These are phyloP conservation scores for Suhomyces anneliseae DNA, from an alignment of 1,139 yeast genomes.

Conservation along the genomic window DNA sequence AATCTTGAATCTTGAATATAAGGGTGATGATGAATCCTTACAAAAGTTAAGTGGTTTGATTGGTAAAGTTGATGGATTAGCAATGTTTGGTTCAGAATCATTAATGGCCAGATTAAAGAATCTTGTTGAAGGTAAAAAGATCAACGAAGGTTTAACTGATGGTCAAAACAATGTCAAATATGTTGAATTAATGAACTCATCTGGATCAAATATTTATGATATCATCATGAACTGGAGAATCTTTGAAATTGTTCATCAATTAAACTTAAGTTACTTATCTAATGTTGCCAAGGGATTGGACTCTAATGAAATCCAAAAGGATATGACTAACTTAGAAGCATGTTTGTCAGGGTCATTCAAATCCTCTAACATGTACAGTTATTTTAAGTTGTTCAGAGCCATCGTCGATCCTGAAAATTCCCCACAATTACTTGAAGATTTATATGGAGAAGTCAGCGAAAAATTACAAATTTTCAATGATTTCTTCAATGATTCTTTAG, in stretches of 20 bases:
- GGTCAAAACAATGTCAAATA: conserved; percentile 34
- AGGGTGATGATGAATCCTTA: conserved; percentile 27
- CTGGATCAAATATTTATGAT: conserved; percentile 21
- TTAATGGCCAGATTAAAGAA: conserved; percentile 32
- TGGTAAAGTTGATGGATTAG: conserved; percentile 34
- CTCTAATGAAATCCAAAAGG: conserved; percentile 21
- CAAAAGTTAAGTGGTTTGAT: conserved; percentile 28
- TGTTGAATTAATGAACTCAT: conserved; percentile 27
- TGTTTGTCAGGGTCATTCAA: conserved; percentile 16
- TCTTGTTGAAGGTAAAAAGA: conserved; percentile 21
- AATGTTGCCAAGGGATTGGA: conserved; percentile 18
- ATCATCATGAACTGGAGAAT: conserved; percentile 39
- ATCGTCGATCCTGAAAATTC: conserved; percentile 28
- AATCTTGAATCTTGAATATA: conserved; percentile 33
- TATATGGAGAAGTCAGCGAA: conserved; percentile 15
- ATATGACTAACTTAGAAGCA: conserved; percentile 23
- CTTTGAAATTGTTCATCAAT: conserved; percentile 35
- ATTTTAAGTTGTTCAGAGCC: conserved; percentile 32
- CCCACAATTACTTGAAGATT: conserved; percentile 21
- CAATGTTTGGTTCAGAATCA: conserved; percentile 30
- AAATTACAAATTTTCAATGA: conserved; percentile 24
- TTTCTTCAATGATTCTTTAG: conserved; percentile 27
- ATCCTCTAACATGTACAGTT: conserved; percentile 16
- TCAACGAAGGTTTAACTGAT: conserved; percentile 27
- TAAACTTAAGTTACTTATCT: conserved; percentile 31